A percentile compares a stretch with the other conserved stretches of the same genome.
phyloP scores from a whole-genome alignment of 768 basidiomycete species.

The Trametes villosa region DNA sequence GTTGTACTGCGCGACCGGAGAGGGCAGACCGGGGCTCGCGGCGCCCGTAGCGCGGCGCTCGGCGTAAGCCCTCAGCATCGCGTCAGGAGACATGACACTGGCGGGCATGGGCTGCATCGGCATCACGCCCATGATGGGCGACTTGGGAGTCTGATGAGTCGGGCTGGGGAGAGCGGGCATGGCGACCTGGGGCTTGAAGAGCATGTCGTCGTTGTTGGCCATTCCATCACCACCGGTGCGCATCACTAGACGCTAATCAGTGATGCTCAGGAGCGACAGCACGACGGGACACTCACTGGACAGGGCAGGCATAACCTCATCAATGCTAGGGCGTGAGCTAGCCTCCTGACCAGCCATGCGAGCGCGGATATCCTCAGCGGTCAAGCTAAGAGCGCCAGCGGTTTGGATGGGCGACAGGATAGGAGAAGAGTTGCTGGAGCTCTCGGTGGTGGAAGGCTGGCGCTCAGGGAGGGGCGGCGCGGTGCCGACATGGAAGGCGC shows the following conservation, averaged over 20 bases:
- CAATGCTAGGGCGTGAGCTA: conserved; percentile 45
- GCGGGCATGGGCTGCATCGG: conserved; percentile 49
- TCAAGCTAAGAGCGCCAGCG: conserved; percentile 46
- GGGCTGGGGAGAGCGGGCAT: conserved; percentile 33
- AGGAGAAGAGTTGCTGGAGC: conserved; percentile 22
- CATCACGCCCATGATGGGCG: conserved; percentile 42
- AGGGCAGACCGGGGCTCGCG: conserved; percentile 21
- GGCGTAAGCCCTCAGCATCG: conserved; percentile 77
- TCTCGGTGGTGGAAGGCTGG: conserved; percentile 30
- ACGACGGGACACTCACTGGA: conserved; percentile 50
- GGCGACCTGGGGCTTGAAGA: conserved; percentile 38
- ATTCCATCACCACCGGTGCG: conserved; percentile 52
- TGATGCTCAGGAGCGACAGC: neutral
- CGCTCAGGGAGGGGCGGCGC: conserved; percentile 47
- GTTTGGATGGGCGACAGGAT: conserved; percentile 51
- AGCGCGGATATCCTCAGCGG: conserved; percentile 64
- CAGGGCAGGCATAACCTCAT: conserved; percentile 72
- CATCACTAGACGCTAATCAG: conserved; percentile 60
- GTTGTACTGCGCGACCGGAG: conserved; percentile 34
- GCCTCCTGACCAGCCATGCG: conserved; percentile 46
- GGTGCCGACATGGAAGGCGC: conserved; percentile 45
- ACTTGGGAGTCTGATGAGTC: conserved; percentile 34
- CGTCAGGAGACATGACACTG: conserved; percentile 64
- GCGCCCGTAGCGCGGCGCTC: conserved; percentile 45
- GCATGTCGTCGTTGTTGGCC: conserved; percentile 45